Conservation (phyloP, 768 basidiomycete genomes). For the Boletus coccyginus region DNA sequence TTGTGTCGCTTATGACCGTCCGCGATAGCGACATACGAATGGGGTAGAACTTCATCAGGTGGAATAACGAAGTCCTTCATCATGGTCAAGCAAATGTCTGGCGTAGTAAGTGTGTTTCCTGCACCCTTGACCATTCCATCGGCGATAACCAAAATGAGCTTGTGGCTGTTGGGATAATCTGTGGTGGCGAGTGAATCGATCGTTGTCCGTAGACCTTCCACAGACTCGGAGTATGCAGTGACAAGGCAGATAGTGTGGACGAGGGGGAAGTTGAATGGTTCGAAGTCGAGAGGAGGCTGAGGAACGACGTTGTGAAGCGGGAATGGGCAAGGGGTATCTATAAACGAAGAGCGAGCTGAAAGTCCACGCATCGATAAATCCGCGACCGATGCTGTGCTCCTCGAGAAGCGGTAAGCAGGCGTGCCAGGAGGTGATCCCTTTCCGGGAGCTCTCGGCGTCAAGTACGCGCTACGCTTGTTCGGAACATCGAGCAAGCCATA, state of each 20-base stretch:
- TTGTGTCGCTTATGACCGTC: conserved; percentile 99
- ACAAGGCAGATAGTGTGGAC: conserved; percentile 94
- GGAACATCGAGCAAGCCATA: conserved; percentile 66
- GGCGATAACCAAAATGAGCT: conserved; percentile 90
- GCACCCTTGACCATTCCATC: conserved; percentile 99
- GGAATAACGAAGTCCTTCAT: conserved; percentile 92
- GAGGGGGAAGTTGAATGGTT: conserved; percentile 95
- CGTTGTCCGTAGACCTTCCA: conserved; percentile 94
- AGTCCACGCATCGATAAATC: conserved; percentile 35
- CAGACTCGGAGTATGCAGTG: conserved; percentile 96
- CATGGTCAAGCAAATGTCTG: conserved; percentile 92
- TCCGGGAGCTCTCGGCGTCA: conserved; percentile 32
- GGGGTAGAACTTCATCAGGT: conserved; percentile 82
- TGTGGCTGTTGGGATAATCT: conserved; percentile 98
- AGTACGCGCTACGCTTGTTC: conserved; percentile 62
- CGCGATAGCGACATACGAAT: conserved; percentile 97
- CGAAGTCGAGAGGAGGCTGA: conserved; percentile 86
- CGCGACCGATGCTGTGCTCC: conserved; percentile 75
- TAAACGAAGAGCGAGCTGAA: conserved; percentile 47
- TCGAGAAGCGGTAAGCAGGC: conserved; percentile 67
- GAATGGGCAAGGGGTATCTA: conserved; percentile 85
- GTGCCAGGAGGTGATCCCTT: conserved; percentile 74
- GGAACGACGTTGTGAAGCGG: conserved; percentile 87
- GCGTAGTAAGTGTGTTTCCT: conserved; percentile 85
- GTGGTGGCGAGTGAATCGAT: conserved; percentile 98